A percentile compares a stretch with the other conserved stretches of the same genome.
Evolutionary conservation across 805 yeast species (phyloP).

Genomic region (Candida insectalens): DNA sequence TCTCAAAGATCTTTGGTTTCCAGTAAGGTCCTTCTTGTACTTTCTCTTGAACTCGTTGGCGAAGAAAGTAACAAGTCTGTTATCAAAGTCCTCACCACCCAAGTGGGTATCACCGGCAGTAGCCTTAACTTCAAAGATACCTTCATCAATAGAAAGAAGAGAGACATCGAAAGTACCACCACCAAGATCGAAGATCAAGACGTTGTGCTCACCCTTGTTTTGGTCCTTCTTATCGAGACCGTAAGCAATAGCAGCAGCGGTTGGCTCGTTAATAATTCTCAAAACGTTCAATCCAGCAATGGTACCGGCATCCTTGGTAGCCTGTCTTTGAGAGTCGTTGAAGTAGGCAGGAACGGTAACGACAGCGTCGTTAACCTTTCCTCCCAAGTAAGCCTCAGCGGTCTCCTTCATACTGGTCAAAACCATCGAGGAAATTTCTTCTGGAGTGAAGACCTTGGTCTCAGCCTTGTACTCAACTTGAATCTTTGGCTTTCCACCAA

Average conservation of each 20-base stretch:
- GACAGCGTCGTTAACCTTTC: constrained; percentile 80
- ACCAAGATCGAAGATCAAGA: constrained; percentile 89
- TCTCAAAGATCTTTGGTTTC: constrained; percentile 95
- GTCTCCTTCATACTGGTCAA: constrained; percentile 79
- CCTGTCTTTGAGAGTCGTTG: constrained; percentile 97
- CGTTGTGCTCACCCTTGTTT: constrained; percentile 69
- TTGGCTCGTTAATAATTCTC: constrained; percentile 94
- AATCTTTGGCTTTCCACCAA: constrained; percentile 72
- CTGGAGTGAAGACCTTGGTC: constrained; percentile 82
- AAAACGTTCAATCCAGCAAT: constrained; percentile 93
- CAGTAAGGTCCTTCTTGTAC: constrained; percentile 86
- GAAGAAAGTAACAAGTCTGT: constrained; percentile 91
- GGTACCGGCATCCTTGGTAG: constrained; percentile 95
- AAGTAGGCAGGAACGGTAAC: constrained; percentile 96
- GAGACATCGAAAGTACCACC: constrained; percentile 99
- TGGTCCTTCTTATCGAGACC: constrained; percentile 79
- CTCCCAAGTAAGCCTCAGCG: constrained; percentile 86
- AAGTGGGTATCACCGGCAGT: constrained; percentile 87
- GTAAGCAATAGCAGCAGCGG: constrained; percentile 96
- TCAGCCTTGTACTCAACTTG: constrained; percentile 81
- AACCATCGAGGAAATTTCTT: constrained; percentile 92
- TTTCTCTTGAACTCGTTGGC: constrained; percentile 96
- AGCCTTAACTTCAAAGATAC: constrained; percentile 94
- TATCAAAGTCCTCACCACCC: constrained; percentile 99
- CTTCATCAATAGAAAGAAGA: constrained; percentile 82